A percentile compares a stretch with the other conserved stretches of the same genome.
Conservation (phyloP, 2,329 filamentous ascomycete species). For the Colletotrichum sidae region DNA sequence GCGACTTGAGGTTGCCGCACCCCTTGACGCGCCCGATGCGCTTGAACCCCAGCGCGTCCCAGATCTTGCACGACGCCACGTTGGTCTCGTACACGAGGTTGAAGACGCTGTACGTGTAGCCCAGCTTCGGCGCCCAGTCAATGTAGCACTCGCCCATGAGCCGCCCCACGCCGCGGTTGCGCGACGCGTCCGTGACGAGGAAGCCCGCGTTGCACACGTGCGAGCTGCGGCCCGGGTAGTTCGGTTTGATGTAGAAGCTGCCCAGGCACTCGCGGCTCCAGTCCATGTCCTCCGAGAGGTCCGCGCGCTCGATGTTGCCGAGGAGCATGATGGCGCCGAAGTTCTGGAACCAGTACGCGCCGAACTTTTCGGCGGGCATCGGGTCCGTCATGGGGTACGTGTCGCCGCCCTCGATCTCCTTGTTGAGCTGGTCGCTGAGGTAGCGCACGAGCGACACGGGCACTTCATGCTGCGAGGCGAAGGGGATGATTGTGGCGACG, state of each 20-base stretch:
- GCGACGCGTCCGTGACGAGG: constrained; percentile 77
- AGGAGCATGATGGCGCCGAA: constrained; percentile 90
- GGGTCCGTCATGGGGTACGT: constrained; percentile 90
- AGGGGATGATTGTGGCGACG: constrained; percentile 84
- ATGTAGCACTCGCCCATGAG: constrained; percentile 83
- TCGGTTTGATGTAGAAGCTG: constrained; percentile 94
- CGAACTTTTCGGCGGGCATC: constrained; percentile 80
- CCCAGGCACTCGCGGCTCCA: constrained; percentile 87
- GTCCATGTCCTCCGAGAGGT: constrained; percentile 70
- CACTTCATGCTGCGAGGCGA: constrained; percentile 81
- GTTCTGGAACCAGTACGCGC: constrained; percentile 89
- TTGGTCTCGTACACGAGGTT: constrained; percentile 96
- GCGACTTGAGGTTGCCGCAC: constrained; percentile 76
- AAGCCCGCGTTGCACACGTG: constrained; percentile 91
- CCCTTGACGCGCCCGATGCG: constrained; percentile 86
- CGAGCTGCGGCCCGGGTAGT: constrained; percentile 90
- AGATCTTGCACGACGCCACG: constrained; percentile 88
- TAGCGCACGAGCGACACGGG: constrained; percentile 80
- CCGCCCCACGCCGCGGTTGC: constrained; percentile 79
- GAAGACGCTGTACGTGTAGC: constrained; percentile 93
- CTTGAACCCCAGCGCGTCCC: constrained; percentile 93
- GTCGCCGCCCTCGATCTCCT: constrained; percentile 91
- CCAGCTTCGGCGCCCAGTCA: constrained; percentile 82
- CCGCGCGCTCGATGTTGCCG: constrained; percentile 75
- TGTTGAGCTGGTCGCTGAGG: constrained; percentile 85